A percentile compares a stretch with the other conserved stretches of the same genome.
Evolutionary conservation across 208 protist genomes (phyloP).

Genomic region (Zelonia costaricensis): DNA sequence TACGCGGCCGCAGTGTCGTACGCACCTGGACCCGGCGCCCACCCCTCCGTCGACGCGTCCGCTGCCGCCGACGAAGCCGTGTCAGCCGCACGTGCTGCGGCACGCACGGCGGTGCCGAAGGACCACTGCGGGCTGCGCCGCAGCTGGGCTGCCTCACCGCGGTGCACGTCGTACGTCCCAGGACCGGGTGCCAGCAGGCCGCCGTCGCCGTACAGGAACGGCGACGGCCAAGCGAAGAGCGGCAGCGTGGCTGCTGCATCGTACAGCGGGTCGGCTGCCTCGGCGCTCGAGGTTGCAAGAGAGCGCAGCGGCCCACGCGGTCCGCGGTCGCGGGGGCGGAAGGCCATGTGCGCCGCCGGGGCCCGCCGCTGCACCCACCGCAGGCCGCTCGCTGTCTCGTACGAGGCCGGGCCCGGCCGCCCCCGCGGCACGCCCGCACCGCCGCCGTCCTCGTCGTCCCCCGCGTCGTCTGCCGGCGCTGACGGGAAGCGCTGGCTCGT

Average conservation of each 20-base stretch:
- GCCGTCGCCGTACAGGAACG: background rate
- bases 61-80: background rate
- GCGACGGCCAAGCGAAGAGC: background rate
- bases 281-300: background rate
- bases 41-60: background rate
- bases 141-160: constrained; percentile 4
- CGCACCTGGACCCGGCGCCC: constrained; percentile 15
- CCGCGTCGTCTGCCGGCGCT: background rate
- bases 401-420: constrained; percentile 28
- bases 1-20: constrained; percentile 21
- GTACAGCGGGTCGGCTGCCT: background rate
- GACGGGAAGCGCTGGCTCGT: constrained; percentile 27
- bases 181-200: constrained; percentile 31
- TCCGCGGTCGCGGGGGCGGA: constrained; percentile 28
- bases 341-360: constrained; percentile 27
- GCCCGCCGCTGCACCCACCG: constrained; percentile 13
- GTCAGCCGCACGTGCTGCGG: too few species aligned
- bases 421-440: constrained; percentile 16
- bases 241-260: background rate
- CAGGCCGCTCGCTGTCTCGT: constrained; percentile 20
- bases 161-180: constrained; percentile 34
- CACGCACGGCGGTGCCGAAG: constrained; percentile 30
- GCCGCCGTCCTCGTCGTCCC: background rate
- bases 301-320: constrained; percentile 24
- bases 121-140: constrained; percentile 29